phyloP scores from a whole-genome alignment of 257 asterid genomes.

The Orobanche coerulescens region DNA sequence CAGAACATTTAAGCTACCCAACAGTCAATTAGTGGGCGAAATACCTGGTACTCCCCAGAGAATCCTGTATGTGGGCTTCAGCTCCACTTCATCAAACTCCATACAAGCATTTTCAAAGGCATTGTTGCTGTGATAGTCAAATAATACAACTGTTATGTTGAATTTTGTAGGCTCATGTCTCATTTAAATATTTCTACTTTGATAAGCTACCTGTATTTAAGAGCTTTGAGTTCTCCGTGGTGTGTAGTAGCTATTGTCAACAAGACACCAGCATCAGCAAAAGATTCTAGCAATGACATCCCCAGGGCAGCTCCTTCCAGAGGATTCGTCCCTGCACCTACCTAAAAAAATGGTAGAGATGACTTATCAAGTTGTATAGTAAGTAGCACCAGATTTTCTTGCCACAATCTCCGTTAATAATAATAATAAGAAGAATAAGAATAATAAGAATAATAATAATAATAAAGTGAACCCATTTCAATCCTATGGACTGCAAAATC shows the following conservation, averaged over 20 bases:
- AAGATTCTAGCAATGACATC: conserved; percentile 90
- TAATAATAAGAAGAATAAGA: too few species aligned
- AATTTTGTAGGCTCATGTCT: conserved; percentile 15
- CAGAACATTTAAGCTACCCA: conserved; percentile 14
- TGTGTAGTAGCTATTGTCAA: conserved; percentile 92
- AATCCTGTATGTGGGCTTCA: conserved; percentile 89
- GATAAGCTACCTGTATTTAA: conserved; percentile 71
- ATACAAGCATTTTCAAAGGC: conserved; percentile 95
- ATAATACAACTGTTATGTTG: conserved; percentile 21
- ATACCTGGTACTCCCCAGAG: conserved; percentile 99
- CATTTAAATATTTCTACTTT: conserved; percentile 20
- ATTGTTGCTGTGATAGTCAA: conserved; percentile 51
- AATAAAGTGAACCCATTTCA: background rate
- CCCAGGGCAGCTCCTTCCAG: conserved; percentile 98
- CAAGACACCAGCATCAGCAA: conserved; percentile 68
- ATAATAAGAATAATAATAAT: too few species aligned
- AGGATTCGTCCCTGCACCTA: conserved; percentile 99
- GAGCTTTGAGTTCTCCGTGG: conserved; percentile 95
- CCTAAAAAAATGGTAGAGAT: conserved; percentile 35
- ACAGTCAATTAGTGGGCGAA: conserved; percentile 3
- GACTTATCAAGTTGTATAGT: conserved; percentile 8
- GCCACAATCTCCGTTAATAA: conserved; percentile 6
- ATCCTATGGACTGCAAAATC: background rate
- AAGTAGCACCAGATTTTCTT: conserved; percentile 8
- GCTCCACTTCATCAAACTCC: conserved; percentile 92